These are phyloP conservation scores for Mikania micrantha DNA, from an alignment of 129 eudicot genomes.

Conservation along the genomic window DNA sequence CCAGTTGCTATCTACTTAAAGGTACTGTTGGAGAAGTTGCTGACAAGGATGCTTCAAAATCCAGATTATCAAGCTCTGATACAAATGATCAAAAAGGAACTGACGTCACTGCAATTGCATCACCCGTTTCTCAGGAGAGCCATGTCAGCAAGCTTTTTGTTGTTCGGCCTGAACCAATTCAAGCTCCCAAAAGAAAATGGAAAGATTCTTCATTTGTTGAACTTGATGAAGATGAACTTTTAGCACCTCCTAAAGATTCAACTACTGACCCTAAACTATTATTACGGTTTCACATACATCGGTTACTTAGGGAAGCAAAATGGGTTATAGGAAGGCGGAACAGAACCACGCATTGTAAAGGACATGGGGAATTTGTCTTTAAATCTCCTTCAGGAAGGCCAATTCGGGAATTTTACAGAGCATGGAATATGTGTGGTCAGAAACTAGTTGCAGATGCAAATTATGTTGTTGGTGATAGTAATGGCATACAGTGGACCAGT, in stretches of 20 bases:
- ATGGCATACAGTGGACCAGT: constrained; percentile 58
- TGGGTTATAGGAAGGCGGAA: constrained; percentile 82
- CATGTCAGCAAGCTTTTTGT: constrained; percentile 68
- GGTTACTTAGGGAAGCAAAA: constrained; percentile 67
- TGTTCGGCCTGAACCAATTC: constrained; percentile 29
- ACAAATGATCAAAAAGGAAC: constrained; percentile 49
- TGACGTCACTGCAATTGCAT: constrained; percentile 47
- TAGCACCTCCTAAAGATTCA: constrained; percentile 40
- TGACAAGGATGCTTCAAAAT: constrained; percentile 27
- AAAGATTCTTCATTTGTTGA: constrained; percentile 43
- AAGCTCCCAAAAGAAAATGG: neutral
- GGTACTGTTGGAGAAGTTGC: constrained; percentile 23
- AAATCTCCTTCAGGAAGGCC: constrained; percentile 83
- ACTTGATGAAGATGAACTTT: constrained; percentile 48
- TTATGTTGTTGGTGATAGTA: constrained; percentile 25
- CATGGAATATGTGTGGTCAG: constrained; percentile 76
- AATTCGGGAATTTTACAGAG: constrained; percentile 73
- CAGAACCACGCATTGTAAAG: constrained; percentile 46
- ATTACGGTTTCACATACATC: constrained; percentile 64
- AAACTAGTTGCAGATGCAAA: constrained; percentile 38
- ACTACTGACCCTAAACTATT: constrained; percentile 59
- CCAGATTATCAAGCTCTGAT: constrained; percentile 28
- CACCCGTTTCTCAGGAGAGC: constrained; percentile 96
- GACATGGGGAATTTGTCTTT: constrained; percentile 67
- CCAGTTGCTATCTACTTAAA: constrained; percentile 74